Conservation (phyloP, 2,329 filamentous ascomycete genomes). For the Aspergillus fischeri region DNA sequence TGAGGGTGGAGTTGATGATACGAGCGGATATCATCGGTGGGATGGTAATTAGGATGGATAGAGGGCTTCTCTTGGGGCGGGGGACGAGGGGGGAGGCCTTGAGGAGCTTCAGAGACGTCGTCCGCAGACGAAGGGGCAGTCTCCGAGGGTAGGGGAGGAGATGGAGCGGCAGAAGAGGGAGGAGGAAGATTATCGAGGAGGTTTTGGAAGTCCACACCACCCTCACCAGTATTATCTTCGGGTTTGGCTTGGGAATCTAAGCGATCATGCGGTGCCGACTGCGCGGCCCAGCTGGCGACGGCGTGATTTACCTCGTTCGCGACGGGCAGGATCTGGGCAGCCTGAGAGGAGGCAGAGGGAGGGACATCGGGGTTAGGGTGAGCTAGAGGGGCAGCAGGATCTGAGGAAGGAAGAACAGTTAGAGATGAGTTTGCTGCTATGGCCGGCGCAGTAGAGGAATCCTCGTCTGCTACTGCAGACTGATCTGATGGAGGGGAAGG, state of each 20-base stretch:
- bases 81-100: constrained; percentile 10
- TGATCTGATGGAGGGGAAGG: constrained; percentile 14
- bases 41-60: constrained; percentile 35
- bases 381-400: constrained; percentile 23
- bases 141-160: constrained; percentile 21
- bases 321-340: constrained; percentile 24
- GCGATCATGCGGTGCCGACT: constrained; percentile 17
- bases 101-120: constrained; percentile 24
- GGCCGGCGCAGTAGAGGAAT: constrained; percentile 6
- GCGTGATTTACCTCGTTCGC: constrained; percentile 29
- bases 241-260: constrained; percentile 21
- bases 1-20: constrained; percentile 37
- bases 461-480: constrained; percentile 13
- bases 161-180: constrained; percentile 25
- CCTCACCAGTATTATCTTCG: constrained; percentile 24
- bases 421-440: constrained; percentile 20
- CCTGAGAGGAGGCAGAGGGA: constrained; percentile 20
- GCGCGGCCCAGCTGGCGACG: constrained; percentile 15
- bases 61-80: constrained; percentile 38
- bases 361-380: constrained; percentile 19
- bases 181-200: constrained; percentile 47
- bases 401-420: constrained; percentile 21
- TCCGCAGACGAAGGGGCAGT: constrained; percentile 20
- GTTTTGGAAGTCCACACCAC: constrained; percentile 46
- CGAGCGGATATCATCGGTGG: constrained; percentile 36